Base-by-base conservation (phyloP, 139 green algal genomes). In the Chlorella sorokiniana region DNA sequence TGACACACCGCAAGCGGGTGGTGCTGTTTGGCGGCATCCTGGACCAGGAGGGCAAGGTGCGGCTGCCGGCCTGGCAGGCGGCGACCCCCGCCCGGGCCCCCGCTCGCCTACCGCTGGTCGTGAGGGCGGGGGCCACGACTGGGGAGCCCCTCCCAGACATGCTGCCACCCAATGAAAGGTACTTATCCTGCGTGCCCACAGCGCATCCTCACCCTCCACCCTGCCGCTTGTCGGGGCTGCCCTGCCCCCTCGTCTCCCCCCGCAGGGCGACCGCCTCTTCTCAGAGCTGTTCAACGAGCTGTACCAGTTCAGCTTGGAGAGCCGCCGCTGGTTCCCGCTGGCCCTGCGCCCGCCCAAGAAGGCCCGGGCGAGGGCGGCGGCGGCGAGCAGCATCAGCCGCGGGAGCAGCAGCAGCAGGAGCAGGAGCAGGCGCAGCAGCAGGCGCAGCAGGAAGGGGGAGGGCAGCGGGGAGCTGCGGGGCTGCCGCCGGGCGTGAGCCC, bases 11-110 rank as follows among this genome's bases (percentile, higher is more conserved):
- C 68, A 88, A 84, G 37, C 86, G 92, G 7, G 91, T 93, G 1
- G 87, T 99, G 25, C 69, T 98, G 42, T 99, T 99, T 89, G 96
- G 96, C 3, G 96, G 96, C 29, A 91, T 98, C 33, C 87, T 90
- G 14, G 96, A 99, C 86, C 92, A 94, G 82, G 92, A 95, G 65
- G 92, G 94, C 54, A 74, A 92, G 84, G 84, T 79, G 73, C 8
- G 45, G 54, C n/a, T 5, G 71, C n/a, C n/a, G 72, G 5, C 37
- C n/a, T 29, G 18, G 5, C 22, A 38, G 5, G 29, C 25, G 61
- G 61, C 11, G 29, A n/a, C 16, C 14, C 48, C 48, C 14, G 16
- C 48, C 48, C 11, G 16, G 11, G 11, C 14, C 11, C 48, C 16
- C 14, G 14, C 11, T 59, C 48, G 14, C 48, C 11, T 11, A 56